Evolutionary conservation across 139 green algal species (phyloP).

Genomic region (Yamagishiella unicocca): DNA sequence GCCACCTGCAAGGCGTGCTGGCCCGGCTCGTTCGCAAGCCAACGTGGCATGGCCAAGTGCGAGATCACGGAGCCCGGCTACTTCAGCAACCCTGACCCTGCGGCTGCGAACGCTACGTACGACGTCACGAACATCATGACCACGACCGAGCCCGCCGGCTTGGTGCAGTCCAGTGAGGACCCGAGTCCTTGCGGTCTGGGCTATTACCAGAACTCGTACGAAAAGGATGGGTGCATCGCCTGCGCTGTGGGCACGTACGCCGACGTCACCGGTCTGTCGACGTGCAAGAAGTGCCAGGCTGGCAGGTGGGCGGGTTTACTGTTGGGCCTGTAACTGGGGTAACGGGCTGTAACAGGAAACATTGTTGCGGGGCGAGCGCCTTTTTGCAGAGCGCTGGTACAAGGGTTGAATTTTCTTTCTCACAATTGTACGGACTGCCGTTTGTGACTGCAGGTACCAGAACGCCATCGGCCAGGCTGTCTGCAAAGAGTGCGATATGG

Average conservation of each 20-base stretch:
- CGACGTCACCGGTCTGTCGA: background rate
- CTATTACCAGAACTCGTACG: conserved; percentile 7
- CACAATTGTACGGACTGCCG: too few species aligned
- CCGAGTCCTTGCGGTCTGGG: conserved; percentile 16
- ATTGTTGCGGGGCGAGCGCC: too few species aligned
- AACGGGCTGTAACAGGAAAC: background rate
- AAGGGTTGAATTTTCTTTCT: too few species aligned
- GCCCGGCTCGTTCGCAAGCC: background rate
- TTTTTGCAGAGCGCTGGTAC: too few species aligned
- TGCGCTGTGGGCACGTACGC: conserved; percentile 11
- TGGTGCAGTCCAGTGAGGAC: background rate
- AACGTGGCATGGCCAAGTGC: conserved; percentile 11
- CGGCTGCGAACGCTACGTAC: background rate
- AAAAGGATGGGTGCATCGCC: background rate
- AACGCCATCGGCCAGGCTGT: background rate
- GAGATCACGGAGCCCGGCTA: background rate
- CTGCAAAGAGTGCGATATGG: conserved; percentile 30
- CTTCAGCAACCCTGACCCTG: conserved; percentile 6
- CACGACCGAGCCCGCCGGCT: background rate
- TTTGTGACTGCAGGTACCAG: conserved; percentile 25
- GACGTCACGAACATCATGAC: background rate
- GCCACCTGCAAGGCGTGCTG: conserved; percentile 41
- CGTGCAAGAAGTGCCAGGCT: conserved; percentile 30
- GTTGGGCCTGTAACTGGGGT: background rate
- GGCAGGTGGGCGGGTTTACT: conserved; percentile 6